Conservation (phyloP, 2,329 filamentous ascomycete genomes). For the Macrophomina tecta region DNA sequence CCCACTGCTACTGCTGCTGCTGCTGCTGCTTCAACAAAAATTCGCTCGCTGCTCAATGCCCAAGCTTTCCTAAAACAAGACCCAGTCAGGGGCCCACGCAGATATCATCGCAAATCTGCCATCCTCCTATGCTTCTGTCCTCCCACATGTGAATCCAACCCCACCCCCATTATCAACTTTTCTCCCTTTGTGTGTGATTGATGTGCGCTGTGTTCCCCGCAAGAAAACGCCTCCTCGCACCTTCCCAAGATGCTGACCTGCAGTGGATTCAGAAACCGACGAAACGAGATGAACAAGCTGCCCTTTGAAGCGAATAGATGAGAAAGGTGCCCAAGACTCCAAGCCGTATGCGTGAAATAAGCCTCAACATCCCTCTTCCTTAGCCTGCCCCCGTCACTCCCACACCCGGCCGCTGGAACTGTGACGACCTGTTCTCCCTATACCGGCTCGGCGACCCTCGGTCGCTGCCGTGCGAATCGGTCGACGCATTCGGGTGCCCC, state of each 20-base stretch:
- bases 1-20: not conserved
- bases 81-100: constrained; percentile 8
- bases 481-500: constrained; percentile 39
- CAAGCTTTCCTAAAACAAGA: constrained; percentile 24
- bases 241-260: constrained; percentile 25
- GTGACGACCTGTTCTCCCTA: constrained; percentile 42
- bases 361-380: constrained; percentile 6
- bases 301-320: constrained; percentile 21
- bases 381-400: constrained; percentile 29
- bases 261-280: constrained; percentile 11
- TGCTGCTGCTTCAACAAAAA: constrained; percentile 7
- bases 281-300: constrained; percentile 13
- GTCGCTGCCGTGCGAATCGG: constrained; percentile 32
- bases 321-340: constrained; percentile 25
- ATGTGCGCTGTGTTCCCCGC: constrained; percentile 15
- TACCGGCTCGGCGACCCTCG: constrained; percentile 44
- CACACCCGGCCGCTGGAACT: constrained; percentile 42
- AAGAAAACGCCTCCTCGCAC: constrained; percentile 24
- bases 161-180: constrained; percentile 20
- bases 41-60: constrained; percentile 15
- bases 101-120: constrained; percentile 18
- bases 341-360: constrained; percentile 20
- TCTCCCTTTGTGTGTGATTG: not conserved
- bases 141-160: constrained; percentile 21
- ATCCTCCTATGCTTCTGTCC: constrained; percentile 4